Base-by-base conservation (phyloP, 2,329 filamentous ascomycete genomes). In the Xylariaceae sp. region DNA sequence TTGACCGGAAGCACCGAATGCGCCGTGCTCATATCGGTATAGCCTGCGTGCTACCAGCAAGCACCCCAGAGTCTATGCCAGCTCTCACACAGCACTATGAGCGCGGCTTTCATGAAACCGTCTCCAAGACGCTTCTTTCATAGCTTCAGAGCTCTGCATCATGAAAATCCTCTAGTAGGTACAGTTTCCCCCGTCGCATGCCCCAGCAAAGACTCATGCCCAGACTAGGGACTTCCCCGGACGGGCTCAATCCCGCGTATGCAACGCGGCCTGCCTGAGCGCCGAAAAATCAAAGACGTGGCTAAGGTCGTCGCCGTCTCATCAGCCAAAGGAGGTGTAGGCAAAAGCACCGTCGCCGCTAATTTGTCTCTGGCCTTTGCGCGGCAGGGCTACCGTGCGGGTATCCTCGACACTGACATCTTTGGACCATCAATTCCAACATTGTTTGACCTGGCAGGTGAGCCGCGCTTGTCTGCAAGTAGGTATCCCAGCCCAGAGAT, bases 271-370 rank as follows among this genome's bases (percentile, higher is more conserved):
- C 75, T 95, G 9, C 91, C 93, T 0, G 79, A 89, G 54, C 83
- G 85, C 56, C 79, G 88, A 50, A 82, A 79, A 53, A 95, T 98
- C 53, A 77, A 78, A 19, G 82, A 90, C 61, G 91, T 98, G 18
- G 78, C 81, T 51, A 95, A 95, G 62, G 82, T 96, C n/a, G 80
- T 98, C 44, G 89, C 90, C n/a, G 88, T 98, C 12, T 95, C 89
- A 3, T 97, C 90, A 2, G 93, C 93, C 12, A 98, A 98, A 61
- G 93, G 93, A 2, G 93, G 93, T n/a, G 93, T 98, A 1, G 93
- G 93, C 1, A 98, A 98, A 63, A 95, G 89, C 53, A 98, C 93
- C 7, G 82, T 97, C 34, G 84, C 91, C 44, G 85, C 79, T 35
- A 98, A 98, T 56, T 73, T 98, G 18, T 87, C 93, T 0, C 74